Base-by-base conservation (phyloP, 345 rosid genomes). In the Durio zibethinus region DNA sequence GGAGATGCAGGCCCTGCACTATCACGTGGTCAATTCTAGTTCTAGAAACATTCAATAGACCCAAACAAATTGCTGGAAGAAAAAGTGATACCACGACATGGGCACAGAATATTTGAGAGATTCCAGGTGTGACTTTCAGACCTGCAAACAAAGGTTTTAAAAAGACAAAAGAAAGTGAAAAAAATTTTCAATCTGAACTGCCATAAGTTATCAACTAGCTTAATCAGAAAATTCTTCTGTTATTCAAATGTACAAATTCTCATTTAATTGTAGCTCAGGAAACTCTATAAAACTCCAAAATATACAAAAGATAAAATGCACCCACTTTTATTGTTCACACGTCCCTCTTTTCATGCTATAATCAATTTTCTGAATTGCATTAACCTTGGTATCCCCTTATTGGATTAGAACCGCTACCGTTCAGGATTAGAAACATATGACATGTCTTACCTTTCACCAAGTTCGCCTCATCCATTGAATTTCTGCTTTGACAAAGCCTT, bases 71-170 rank as follows among this genome's bases (percentile, higher is more conserved):
- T 11, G 45, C 38, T 12, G 72, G 53, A 79, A 82, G 74, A 16
- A 74, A 76, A 25, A 38, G 54, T 0, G 42, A 60, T 89, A 92
- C 99, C 93, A 48, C 64, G 78, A 74, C 98, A 93, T 50, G 98
- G 99, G 79, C 95, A 93, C 60, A 86, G 80, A 68, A 78, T 80
- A 68, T 87, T 77, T 1, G 92, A 77, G 21, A 96, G 90, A 86
- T 82, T 66, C 99, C 99, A 96, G 40, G 83, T 76, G 18, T 81
- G 82, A 70, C 73, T 54, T 2, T 53, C 76, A 61, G 74, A 82
- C 75, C 93, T 90, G 87, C 73, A 65, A 78, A 14, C 18, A 62
- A 75, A 33, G 54, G 31, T 70, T 54, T 7, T 3, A 57, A 10
- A 57, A 11, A 10, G 33, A 25, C 3, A 50, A 72, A 76, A 43